phyloP scores from a whole-genome alignment of 495 filamentous ascomycete genomes.

The Terfezia claveryi region DNA sequence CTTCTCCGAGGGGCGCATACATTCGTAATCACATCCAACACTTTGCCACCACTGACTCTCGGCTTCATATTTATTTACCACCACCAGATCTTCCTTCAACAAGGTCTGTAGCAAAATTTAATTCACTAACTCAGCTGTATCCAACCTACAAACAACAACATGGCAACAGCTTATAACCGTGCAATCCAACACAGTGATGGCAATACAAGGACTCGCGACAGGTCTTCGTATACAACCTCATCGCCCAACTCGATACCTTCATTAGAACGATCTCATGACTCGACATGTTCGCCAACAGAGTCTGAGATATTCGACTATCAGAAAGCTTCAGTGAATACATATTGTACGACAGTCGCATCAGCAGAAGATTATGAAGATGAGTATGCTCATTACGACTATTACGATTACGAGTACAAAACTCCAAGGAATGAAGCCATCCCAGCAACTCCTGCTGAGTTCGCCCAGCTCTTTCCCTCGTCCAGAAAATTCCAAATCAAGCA shows the following conservation, averaged over 20 bases:
- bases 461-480: slow-evolving; percentile 65
- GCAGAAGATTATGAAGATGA: slow-evolving; percentile 38
- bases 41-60: neutral
- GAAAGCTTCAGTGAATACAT: slow-evolving; percentile 52
- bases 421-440: slow-evolving; percentile 30
- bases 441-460: slow-evolving; percentile 63
- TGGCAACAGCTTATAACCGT: neutral
- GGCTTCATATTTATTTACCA: neutral
- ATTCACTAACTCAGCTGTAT: neutral
- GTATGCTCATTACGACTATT: slow-evolving; percentile 30
- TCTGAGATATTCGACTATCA: slow-evolving; percentile 19
- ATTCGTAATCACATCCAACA: neutral
- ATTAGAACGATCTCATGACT: slow-evolving; percentile 11
- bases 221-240: slow-evolving; percentile 7
- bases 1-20: neutral
- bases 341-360: slow-evolving; percentile 50
- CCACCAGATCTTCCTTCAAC: neutral
- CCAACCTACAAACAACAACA: neutral
- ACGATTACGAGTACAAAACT: slow-evolving; percentile 22
- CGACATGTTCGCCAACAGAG: slow-evolving; percentile 12
- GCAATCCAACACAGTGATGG: neutral
- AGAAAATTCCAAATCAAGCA: slow-evolving; percentile 65
- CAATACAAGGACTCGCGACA: neutral
- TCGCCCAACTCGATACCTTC: slow-evolving; percentile 17
- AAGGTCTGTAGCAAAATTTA: neutral